Evolutionary conservation across 208 protist species (phyloP), one percentile per base, ranked within the genome.

Genomic region (Leishmania tropica): DNA sequence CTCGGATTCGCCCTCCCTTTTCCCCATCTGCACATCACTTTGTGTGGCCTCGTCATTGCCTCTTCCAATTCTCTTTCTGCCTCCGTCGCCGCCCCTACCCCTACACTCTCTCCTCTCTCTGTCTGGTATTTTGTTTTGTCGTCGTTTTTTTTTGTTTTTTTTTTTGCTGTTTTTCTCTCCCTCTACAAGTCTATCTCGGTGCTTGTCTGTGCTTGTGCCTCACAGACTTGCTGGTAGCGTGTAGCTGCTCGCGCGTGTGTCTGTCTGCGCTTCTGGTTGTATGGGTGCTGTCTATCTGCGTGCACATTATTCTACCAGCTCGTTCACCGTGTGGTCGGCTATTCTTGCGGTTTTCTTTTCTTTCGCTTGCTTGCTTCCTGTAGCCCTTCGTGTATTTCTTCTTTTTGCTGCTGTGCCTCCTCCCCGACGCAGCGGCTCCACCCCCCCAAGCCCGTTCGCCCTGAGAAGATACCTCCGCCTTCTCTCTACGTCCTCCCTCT

Each of bases 381-480:
- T 48, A 75, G 35, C 40, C 70, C 45, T 62, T 45, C 31, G 60
- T 7, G 31, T 70, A 31, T 82, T 56, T 77, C 28, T 37, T 72
- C 31, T 53, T 58, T 70, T 82, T 82, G 21, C 58, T 40, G 58
- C 13, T 42, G 74, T 48, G 42, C 8, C 24, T 54, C 11, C 17
- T 24, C 54, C 54, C 51, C n/a, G 35, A 76, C 48, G 37, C 51
- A 76, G 21, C 65, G 65, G n/a, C 28, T 21, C 35, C 54, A 11
- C 28, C 10, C 8, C 13, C 73, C 17, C 53, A 62, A 64, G 0
- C 60, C 51, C 24, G n/a, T 37, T 21, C 62, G 31, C 13, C 62
- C 15, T 40, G 15, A 67, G 17, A 40, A 40, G 62, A 21, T 17
- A 67, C 10, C 24, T 37, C 6, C 8, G 19, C 13, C 62, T 67